A percentile compares a stretch with the other conserved stretches of the same genome.
These are phyloP conservation scores for Trichoderma cornu-damae DNA, from an alignment of 2,329 filamentous ascomycete species.

Conservation along the genomic window DNA sequence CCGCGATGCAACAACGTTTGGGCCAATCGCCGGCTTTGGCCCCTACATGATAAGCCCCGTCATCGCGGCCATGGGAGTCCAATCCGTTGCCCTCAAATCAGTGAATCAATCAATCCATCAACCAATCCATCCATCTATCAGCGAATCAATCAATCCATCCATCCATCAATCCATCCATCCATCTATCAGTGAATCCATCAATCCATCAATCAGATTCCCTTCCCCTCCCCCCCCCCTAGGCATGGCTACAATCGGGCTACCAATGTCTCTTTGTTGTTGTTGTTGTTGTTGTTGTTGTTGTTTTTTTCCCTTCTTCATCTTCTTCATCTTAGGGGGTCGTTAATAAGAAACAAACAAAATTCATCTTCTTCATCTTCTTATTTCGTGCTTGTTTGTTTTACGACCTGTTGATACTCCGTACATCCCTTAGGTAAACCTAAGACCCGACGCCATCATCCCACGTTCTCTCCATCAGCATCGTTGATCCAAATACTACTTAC, in stretches of 20 bases:
- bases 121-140: background rate
- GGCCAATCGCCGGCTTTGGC: background rate
- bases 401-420: no score
- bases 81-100: background rate
- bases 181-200: background rate
- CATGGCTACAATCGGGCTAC: conserved; percentile 12
- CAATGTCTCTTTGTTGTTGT: background rate
- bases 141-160: background rate
- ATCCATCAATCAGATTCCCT: background rate
- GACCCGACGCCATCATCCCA: no score
- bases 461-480: no score
- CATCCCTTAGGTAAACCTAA: no score
- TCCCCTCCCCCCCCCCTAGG: background rate
- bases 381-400: no score
- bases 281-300: background rate
- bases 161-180: background rate
- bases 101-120: background rate
- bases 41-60: no score
- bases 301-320: background rate
- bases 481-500: no score
- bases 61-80: conserved; percentile 6
- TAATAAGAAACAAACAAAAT: no score
- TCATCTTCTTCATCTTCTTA: no score
- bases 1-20: background rate
- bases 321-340: background rate